Percentiles rank a stretch among this genome's conserved stretches.
These are phyloP conservation scores for Globisporangium paroecandrum DNA, from an alignment of 352 stramenopile genomes.

Conservation along the genomic window DNA sequence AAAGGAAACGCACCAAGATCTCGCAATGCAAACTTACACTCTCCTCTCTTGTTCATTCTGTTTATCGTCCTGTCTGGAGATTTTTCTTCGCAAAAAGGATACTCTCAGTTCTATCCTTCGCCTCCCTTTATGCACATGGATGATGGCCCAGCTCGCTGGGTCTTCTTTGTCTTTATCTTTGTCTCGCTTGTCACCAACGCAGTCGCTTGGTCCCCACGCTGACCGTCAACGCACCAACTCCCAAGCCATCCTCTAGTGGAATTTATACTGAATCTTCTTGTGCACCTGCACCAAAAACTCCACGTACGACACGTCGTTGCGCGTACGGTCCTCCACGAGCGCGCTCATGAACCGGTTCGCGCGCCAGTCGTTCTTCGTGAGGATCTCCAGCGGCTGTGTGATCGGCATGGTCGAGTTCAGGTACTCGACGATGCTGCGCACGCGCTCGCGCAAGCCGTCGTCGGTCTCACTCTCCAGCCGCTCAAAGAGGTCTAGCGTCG, in stretches of 20 bases:
- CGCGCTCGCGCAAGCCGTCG: slow-evolving; percentile 54
- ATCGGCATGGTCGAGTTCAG: slow-evolving; percentile 82
- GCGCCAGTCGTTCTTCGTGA: slow-evolving; percentile 84
- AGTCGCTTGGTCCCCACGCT: neutral
- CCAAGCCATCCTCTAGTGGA: slow-evolving; percentile 52
- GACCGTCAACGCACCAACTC: neutral
- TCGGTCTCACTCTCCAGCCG: slow-evolving; percentile 49
- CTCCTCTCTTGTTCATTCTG: neutral
- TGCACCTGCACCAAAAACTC: slow-evolving; percentile 89
- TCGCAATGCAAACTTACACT: slow-evolving; percentile 3
- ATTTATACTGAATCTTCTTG: slow-evolving; percentile 91
- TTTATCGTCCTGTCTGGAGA: neutral
- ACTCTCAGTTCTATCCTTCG: neutral
- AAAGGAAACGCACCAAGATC: neutral
- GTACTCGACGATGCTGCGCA: slow-evolving; percentile 73
- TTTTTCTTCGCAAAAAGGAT: neutral
- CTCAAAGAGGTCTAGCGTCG: slow-evolving; percentile 67
- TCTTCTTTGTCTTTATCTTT: neutral
- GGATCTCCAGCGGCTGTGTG: slow-evolving; percentile 77
- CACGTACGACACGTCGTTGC: slow-evolving; percentile 86
- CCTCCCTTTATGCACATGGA: neutral
- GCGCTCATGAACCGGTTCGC: slow-evolving; percentile 81
- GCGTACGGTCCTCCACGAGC: slow-evolving; percentile 83
- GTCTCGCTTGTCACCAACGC: neutral
- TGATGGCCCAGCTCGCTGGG: neutral